Conservation (phyloP, 2,329 filamentous ascomycete genomes). For the Ophiostoma piceae region DNA sequence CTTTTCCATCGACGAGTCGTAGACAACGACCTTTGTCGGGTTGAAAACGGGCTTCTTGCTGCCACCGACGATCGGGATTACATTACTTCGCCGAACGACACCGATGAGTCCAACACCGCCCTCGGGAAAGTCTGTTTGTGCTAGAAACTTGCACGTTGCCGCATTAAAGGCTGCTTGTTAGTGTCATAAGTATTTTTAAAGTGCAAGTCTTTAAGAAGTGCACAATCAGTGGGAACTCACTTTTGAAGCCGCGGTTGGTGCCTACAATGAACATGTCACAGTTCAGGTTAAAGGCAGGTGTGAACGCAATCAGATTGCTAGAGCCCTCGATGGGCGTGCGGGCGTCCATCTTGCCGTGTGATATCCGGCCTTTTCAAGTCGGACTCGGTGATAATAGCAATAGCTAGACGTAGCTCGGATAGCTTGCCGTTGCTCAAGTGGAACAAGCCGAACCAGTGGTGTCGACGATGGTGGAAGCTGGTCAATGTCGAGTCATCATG, state of each 20-base stretch:
- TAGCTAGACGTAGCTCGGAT: background rate
- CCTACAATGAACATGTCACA: conserved; percentile 82
- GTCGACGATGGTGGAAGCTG: background rate
- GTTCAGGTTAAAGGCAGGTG: conserved; percentile 79
- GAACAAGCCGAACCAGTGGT: background rate
- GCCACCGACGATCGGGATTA: conserved; percentile 83
- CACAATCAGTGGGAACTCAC: conserved; percentile 19
- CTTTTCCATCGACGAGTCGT: conserved; percentile 79
- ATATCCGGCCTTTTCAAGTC: background rate
- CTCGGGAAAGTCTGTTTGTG: conserved; percentile 65
- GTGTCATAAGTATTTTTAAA: background rate
- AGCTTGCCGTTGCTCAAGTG: conserved; percentile 9
- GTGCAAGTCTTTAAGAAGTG: background rate
- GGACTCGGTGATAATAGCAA: background rate
- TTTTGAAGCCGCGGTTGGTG: conserved; percentile 30
- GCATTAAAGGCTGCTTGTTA: conserved; percentile 60
- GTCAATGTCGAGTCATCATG: conserved; percentile 1
- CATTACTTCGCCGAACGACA: conserved; percentile 84
- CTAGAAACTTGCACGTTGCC: conserved; percentile 65
- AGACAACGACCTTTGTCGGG: conserved; percentile 71
- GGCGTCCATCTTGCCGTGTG: conserved; percentile 67
- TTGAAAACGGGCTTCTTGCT: conserved; percentile 80
- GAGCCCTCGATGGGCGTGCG: conserved; percentile 77
- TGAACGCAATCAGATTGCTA: conserved; percentile 68
- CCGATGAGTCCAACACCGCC: conserved; percentile 70